These are phyloP conservation scores for Hypericum perforatum DNA, from an alignment of 345 rosid genomes.

Conservation along the genomic window DNA sequence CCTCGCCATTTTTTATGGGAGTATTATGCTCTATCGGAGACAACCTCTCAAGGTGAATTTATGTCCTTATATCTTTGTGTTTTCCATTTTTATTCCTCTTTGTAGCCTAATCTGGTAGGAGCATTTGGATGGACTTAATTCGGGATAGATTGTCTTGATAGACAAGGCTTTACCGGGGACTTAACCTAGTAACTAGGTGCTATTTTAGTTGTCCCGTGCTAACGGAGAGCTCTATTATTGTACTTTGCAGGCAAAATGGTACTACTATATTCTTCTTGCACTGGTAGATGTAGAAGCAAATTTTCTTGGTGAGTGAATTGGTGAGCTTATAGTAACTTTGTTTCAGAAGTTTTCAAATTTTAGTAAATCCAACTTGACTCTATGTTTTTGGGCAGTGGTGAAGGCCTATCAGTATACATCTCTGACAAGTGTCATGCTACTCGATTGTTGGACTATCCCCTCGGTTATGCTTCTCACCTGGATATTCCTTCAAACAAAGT, in stretches of 20 bases:
- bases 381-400: conserved; percentile 45
- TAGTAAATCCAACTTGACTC: conserved; percentile 8
- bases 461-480: conserved; percentile 76
- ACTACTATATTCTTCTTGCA: conserved; percentile 60
- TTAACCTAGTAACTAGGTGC: too few relatives aligned
- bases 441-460: conserved; percentile 94
- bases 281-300: conserved; percentile 78
- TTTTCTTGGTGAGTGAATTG: conserved; percentile 62
- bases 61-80: neutral
- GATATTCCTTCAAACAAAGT: conserved; percentile 67
- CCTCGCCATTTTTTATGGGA: conserved; percentile 45
- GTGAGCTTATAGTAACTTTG: neutral
- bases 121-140: too few relatives aligned
- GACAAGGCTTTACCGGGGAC: too few relatives aligned
- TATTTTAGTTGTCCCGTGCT: too few relatives aligned
- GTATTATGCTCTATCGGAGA: conserved; percentile 34
- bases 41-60: conserved; percentile 36
- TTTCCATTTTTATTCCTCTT: neutral
- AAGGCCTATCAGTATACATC: conserved; percentile 89
- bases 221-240: too few relatives aligned
- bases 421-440: conserved; percentile 80
- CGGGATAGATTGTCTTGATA: too few relatives aligned
- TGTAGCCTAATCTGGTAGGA: neutral
- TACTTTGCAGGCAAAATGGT: conserved; percentile 72
- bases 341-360: neutral